phyloP scores from a whole-genome alignment of 306 rosid genomes.

The Prunus davidiana region DNA sequence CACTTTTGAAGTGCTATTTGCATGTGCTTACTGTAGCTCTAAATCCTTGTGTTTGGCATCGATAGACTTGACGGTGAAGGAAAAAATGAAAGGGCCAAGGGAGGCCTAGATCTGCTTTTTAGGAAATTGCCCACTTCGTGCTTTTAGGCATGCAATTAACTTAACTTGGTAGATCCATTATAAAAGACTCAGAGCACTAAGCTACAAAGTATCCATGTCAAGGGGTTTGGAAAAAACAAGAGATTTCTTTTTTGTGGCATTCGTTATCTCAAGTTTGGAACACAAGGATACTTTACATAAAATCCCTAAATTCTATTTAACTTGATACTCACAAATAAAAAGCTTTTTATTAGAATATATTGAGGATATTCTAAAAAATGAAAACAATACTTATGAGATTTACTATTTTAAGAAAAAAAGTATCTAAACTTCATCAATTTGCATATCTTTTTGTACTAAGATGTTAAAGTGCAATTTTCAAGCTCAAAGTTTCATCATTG shows the following conservation, averaged over 20 bases:
- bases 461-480: too few species aligned
- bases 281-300: not conserved
- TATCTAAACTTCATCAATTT: too few species aligned
- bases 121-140: not conserved
- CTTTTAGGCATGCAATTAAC: not conserved
- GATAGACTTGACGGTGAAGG: not conserved
- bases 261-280: not conserved
- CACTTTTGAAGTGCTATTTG: not conserved
- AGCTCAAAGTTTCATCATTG: too few species aligned
- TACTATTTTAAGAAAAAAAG: too few species aligned
- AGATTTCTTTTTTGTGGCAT: not conserved
- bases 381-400: too few species aligned
- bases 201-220: not conserved
- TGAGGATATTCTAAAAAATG: too few species aligned
- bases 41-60: not conserved
- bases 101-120: not conserved
- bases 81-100: not conserved
- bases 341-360: too few species aligned
- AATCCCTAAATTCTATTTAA: too few species aligned
- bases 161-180: not conserved
- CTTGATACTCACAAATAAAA: too few species aligned
- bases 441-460: too few species aligned
- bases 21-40: not conserved
- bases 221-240: not conserved
- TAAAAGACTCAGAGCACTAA: not conserved